Evolutionary conservation across 148 eudicot genomes (phyloP).

Genomic region (Vaccinium corymbosum): DNA sequence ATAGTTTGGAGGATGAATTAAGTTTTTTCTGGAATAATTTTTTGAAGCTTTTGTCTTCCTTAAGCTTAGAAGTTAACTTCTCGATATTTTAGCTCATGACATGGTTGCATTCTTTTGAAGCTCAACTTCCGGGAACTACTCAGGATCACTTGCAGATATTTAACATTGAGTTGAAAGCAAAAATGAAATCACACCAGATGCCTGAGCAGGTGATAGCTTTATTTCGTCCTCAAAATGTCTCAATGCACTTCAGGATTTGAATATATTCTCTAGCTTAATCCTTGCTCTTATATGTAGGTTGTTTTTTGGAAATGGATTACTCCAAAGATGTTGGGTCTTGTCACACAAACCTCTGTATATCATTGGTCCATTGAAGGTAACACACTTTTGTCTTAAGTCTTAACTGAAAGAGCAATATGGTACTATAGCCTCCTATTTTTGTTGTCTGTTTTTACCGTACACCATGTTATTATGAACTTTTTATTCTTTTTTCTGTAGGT

Average conservation of each 20-base stretch:
- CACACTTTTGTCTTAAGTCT: not conserved
- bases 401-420: not conserved
- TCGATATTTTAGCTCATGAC: conserved; percentile 14
- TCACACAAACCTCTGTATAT: conserved; percentile 86
- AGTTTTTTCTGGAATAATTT: not conserved
- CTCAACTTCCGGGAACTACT: conserved; percentile 93
- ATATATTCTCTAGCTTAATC: not conserved
- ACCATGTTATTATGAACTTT: not conserved
- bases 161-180: conserved; percentile 89
- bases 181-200: conserved; percentile 96
- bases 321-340: conserved; percentile 80
- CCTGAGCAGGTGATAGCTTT: conserved; percentile 79
- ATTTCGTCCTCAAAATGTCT: not conserved
- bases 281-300: conserved; percentile 43
- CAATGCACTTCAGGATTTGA: not conserved
- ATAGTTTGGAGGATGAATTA: not conserved
- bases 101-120: conserved; percentile 40
- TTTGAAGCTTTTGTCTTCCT: not conserved
- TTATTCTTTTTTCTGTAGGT: conserved; percentile 33
- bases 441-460: not conserved
- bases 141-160: conserved; percentile 97
- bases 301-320: conserved; percentile 98
- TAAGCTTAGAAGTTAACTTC: not conserved
- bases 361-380: conserved; percentile 98
- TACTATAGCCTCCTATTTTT: too few relatives aligned